Evolutionary conservation across 306 rosid genomes (phyloP), one percentile per base, ranked within the genome.

Genomic region (Phaseolus lunatus): DNA sequence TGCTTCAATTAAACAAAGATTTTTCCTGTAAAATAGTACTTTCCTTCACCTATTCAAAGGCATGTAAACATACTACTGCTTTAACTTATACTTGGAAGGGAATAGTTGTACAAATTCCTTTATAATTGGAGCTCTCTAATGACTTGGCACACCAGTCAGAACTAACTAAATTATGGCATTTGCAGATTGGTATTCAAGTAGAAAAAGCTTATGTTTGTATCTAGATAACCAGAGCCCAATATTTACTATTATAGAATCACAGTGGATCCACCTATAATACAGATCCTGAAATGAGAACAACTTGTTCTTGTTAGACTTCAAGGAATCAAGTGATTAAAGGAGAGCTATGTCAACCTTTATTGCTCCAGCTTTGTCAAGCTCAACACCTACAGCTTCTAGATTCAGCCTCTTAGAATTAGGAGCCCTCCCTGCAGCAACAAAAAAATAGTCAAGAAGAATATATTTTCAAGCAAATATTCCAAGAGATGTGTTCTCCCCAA

Each of bases 401-500:
- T 95, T 95, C 81, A 95, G 85, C 86, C 98, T 90, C 87, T 89
- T 95, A 45, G 98, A 62, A 86, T 90, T 95, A 75, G 98, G 92
- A 81, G 85, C 73, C 67, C 98, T 90, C 49, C 97, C 97, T 95
- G 86, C 79, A 80, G 79, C 77, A 78, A 53, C 20, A 56, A 53
- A 80, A 79, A 64, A 50, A 22, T 37, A 67, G 49, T 26, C 33
- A 3, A 70, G 37, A 67, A 59, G 5, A 19, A 70, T 15, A 52
- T 7, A 39, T 22, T 63, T 61, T 47, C 31, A 39, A 41, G 29
- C 56, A 61, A 67, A 19, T 50, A 19, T 31, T 39, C 44, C 69
- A 78, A 1, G 76, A 73, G 73, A 67, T 67, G 15, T 14, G 56
- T 54, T 67, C n/a, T n/a, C n/a, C n/a, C n/a, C n/a, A n/a, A n/a